Percentiles rank a stretch among this genome's conserved stretches.
Conservation (phyloP, 2,329 filamentous ascomycete genomes). For the Venturia pyrina region DNA sequence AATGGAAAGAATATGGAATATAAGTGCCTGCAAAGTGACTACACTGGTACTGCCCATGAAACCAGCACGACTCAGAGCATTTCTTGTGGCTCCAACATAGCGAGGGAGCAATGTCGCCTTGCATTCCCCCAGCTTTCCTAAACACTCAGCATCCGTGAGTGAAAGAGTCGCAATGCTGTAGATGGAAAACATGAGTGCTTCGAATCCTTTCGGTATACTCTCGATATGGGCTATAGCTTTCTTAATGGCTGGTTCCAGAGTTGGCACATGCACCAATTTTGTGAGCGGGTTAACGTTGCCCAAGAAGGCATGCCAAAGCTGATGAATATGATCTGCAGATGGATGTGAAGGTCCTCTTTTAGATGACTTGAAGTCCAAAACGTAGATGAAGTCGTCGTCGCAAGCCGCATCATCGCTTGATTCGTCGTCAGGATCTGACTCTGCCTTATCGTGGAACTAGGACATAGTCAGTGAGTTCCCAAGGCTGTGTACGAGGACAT, state of each 20-base stretch:
- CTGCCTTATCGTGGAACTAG: not conserved
- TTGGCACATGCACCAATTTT: constrained; percentile 16
- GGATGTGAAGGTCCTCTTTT: not conserved
- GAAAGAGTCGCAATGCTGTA: constrained; percentile 24
- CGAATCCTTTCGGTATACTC: constrained; percentile 17
- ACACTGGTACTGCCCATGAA: constrained; percentile 22
- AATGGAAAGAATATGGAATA: constrained; percentile 18
- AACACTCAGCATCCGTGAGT: constrained; percentile 22
- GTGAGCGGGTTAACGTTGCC: constrained; percentile 20
- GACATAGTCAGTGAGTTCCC: too few species aligned
- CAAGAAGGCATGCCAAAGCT: constrained; percentile 20
- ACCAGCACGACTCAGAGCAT: constrained; percentile 18
- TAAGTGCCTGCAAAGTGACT: constrained; percentile 21
- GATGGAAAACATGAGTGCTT: constrained; percentile 26
- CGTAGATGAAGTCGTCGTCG: not conserved
- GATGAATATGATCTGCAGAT: constrained; percentile 2
- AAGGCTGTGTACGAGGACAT: too few species aligned
- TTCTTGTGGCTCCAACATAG: constrained; percentile 19
- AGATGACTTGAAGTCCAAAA: not conserved
- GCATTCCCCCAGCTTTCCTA: constrained; percentile 16
- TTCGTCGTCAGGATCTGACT: not conserved
- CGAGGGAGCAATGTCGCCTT: constrained; percentile 17
- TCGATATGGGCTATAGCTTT: constrained; percentile 18
- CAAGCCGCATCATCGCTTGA: not conserved
- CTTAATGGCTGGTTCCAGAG: constrained; percentile 19